phyloP scores from a whole-genome alignment of 2,329 filamentous ascomycete genomes.

The Colletotrichum godetiae region DNA sequence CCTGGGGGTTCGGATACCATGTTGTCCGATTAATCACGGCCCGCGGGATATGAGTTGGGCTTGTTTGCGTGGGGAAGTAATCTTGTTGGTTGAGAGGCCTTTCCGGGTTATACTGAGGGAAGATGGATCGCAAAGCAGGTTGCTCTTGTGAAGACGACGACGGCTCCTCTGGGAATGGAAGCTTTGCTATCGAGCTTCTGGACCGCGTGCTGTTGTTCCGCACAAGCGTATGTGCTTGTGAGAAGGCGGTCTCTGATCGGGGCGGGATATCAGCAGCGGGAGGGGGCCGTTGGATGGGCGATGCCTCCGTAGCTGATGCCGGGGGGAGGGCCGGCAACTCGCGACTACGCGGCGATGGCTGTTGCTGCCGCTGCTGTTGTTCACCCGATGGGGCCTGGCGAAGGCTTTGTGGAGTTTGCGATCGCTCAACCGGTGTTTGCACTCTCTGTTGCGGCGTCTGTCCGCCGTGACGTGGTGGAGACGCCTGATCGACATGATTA shows the following conservation, averaged over 20 bases:
- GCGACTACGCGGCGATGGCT: constrained; percentile 16
- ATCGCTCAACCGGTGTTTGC: constrained; percentile 48
- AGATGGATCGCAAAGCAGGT: constrained; percentile 75
- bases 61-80: constrained; percentile 76
- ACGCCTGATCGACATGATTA: constrained; percentile 39
- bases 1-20: constrained; percentile 58
- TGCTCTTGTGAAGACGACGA: constrained; percentile 37
- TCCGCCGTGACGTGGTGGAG: constrained; percentile 45
- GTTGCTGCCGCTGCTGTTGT: constrained; percentile 15
- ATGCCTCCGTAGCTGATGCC: constrained; percentile 11
- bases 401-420: constrained; percentile 41
- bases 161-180: constrained; percentile 53
- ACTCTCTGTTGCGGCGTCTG: constrained; percentile 47
- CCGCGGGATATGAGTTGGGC: constrained; percentile 71
- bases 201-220: constrained; percentile 62
- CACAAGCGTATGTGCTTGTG: constrained; percentile 61
- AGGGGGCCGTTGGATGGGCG: constrained; percentile 52
- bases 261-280: constrained; percentile 55
- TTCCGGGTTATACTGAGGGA: constrained; percentile 78
- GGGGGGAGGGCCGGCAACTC: constrained; percentile 29
- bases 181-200: constrained; percentile 68
- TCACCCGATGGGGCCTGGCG: constrained; percentile 31
- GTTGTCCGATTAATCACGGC: constrained; percentile 74
- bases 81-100: constrained; percentile 74
- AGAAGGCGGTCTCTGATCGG: constrained; percentile 62